phyloP scores from a whole-genome alignment of 1,284 basidiomycete genomes.

The Boletus smithii region DNA sequence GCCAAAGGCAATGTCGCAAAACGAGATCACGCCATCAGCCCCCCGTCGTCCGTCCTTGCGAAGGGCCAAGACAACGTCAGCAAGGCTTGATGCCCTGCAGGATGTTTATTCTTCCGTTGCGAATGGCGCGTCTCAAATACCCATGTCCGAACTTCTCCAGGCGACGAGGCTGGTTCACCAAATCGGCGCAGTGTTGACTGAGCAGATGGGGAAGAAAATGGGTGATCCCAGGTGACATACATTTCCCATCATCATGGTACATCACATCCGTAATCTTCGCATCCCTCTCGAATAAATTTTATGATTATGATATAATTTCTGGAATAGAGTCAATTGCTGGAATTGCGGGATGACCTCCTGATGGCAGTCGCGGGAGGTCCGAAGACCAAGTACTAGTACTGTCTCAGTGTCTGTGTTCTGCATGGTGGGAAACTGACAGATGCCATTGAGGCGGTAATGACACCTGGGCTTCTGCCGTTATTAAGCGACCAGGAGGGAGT shows the following conservation, averaged over 20 bases:
- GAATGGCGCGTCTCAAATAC: conserved; percentile 38
- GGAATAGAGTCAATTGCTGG: too few species aligned
- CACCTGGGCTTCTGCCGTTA: too few species aligned
- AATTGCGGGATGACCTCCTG: too few species aligned
- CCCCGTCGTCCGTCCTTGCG: conserved; percentile 21
- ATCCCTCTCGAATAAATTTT: too few species aligned
- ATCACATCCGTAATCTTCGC: too few species aligned
- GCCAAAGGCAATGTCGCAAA: conserved; percentile 10
- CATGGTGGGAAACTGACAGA: too few species aligned
- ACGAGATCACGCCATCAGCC: conserved; percentile 5
- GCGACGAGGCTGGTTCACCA: conserved; percentile 36
- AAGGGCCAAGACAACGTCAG: conserved; percentile 32
- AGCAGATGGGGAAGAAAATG: conserved; percentile 36
- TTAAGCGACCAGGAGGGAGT: too few species aligned
- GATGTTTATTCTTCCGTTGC: conserved; percentile 35
- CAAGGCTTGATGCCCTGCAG: conserved; percentile 34
- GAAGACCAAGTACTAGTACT: too few species aligned
- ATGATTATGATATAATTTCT: not conserved
- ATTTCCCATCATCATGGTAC: not conserved
- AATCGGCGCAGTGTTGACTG: conserved; percentile 38
- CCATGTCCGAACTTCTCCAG: conserved; percentile 38
- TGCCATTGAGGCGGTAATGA: too few species aligned
- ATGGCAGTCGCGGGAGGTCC: too few species aligned
- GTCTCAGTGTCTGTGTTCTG: too few species aligned
- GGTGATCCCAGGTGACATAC: conserved; percentile 9